Evolutionary conservation across 495 filamentous ascomycete species (phyloP).

Genomic region (Aspergillus sclerotioniger): DNA sequence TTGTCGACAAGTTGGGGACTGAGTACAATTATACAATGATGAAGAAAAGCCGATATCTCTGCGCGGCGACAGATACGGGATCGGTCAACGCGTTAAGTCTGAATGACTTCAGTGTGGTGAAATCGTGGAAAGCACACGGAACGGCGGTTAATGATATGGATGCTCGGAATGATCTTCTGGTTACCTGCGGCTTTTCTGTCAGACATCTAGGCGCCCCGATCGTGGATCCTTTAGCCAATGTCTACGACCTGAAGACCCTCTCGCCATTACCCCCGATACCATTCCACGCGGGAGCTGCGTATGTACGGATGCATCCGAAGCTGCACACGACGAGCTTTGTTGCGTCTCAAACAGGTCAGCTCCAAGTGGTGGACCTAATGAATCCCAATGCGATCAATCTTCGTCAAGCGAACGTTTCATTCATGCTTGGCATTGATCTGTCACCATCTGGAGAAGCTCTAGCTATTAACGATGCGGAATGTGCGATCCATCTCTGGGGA

Average conservation of each 20-base stretch:
- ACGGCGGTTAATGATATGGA: conserved; percentile 92
- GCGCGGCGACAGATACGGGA: conserved; percentile 83
- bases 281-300: conserved; percentile 87
- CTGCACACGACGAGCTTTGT: conserved; percentile 92
- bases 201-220: conserved; percentile 62
- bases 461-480: conserved; percentile 75
- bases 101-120: conserved; percentile 69
- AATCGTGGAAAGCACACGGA: conserved; percentile 83
- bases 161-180: conserved; percentile 82
- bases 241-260: conserved; percentile 89
- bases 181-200: conserved; percentile 91
- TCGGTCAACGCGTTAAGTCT: conserved; percentile 83
- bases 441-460: conserved; percentile 89
- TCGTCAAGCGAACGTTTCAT: conserved; percentile 77
- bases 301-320: conserved; percentile 91
- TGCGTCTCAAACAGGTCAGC: conserved; percentile 81
- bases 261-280: conserved; percentile 81
- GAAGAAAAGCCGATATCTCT: conserved; percentile 86
- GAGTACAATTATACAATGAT: conserved; percentile 81
- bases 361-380: conserved; percentile 93
- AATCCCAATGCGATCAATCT: conserved; percentile 87
- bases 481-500: conserved; percentile 84
- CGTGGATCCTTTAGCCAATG: conserved; percentile 87
- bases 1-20: conserved; percentile 71
- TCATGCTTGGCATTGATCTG: conserved; percentile 75